Base-by-base conservation (phyloP, 2,329 filamentous ascomycete species). In the Penicillium digitatum region DNA sequence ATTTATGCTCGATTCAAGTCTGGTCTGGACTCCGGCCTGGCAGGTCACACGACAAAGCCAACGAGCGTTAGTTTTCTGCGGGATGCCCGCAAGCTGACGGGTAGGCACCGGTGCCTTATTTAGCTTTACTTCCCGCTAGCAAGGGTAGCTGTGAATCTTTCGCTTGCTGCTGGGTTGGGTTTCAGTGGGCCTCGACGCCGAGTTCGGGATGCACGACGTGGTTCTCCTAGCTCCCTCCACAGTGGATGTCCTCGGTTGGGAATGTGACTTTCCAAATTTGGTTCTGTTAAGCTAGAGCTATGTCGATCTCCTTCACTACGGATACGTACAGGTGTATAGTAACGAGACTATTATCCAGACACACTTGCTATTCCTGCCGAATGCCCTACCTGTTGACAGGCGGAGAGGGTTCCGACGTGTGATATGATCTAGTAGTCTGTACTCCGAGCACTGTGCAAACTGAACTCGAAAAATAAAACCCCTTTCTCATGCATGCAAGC, bases 401-500 rank as follows among this genome's bases (percentile, higher is more conserved):
- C 6, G 14, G 32, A 26, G 20, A 14, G n/a, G 24, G 27, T 32
- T n/a, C 26, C 7, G n/a, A 43, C 5, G 5, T 43, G 9, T n/a
- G 6, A 27, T 27, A 27, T 22, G 20, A 14, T 42, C 16, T 12
- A 11, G 18, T 22, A 22, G 12, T 45, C 18, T n/a, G 18, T 45
- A 29, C 22, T 34, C 24, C 22, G 20, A 24, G n/a, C n/a, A 51
- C 11, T 27, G 24, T 20, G 9, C 34, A 22, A 57, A 48, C 5
- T 16, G 45, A 14, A 22, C 46, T 44, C 37, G 54, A 54, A 52
- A 35, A 26, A n/a, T n/a, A 10, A 50, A 22, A n/a, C 37, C 40
- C 32, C 11, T 39, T 38, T 53, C 22, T 50, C 35, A 29, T 56
- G 51, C 48, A 58, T 52, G 27, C 40, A 58, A 45, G 18, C 39